These are phyloP conservation scores for Gossypium stocksii DNA, from an alignment of 345 rosid genomes.

Conservation along the genomic window DNA sequence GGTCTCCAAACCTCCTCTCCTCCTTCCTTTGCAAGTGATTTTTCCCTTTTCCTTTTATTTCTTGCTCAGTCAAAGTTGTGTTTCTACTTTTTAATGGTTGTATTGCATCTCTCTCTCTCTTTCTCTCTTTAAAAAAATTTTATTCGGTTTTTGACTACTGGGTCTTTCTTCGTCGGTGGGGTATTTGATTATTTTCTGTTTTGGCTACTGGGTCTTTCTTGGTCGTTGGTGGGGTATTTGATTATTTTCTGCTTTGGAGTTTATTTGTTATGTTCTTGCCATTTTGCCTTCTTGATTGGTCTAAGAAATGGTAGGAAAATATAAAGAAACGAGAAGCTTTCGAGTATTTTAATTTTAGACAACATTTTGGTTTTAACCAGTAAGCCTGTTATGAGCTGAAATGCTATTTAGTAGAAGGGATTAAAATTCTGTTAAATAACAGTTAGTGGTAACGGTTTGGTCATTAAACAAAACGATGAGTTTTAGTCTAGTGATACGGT, in stretches of 20 bases:
- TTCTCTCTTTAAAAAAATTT: not conserved
- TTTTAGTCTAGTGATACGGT: too few relatives aligned
- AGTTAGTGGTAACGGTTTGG: too few relatives aligned
- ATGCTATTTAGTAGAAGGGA: too few relatives aligned
- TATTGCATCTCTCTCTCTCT: too few relatives aligned
- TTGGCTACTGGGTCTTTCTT: not conserved
- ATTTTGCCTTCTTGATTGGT: slow-evolving; percentile 22
- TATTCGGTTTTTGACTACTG: not conserved
- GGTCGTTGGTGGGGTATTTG: not conserved
- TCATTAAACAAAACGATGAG: too few relatives aligned
- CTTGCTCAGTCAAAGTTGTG: slow-evolving; percentile 39
- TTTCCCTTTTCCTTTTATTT: slow-evolving; percentile 12
- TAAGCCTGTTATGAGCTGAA: too few relatives aligned
- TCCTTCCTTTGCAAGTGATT: slow-evolving; percentile 31
- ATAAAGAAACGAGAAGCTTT: not conserved
- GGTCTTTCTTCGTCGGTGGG: not conserved
- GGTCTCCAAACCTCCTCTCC: not conserved
- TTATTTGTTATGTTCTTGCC: not conserved
- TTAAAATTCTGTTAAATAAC: too few relatives aligned
- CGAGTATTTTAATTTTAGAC: not conserved
- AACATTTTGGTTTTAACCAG: not conserved
- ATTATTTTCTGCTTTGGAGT: not conserved
- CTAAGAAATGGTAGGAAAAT: slow-evolving; percentile 21
- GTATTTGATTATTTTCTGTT: not conserved
- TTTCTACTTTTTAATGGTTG: slow-evolving; percentile 14